Evolutionary conservation across 805 yeast genomes (phyloP).

Genomic region (Candida morakotiae): DNA sequence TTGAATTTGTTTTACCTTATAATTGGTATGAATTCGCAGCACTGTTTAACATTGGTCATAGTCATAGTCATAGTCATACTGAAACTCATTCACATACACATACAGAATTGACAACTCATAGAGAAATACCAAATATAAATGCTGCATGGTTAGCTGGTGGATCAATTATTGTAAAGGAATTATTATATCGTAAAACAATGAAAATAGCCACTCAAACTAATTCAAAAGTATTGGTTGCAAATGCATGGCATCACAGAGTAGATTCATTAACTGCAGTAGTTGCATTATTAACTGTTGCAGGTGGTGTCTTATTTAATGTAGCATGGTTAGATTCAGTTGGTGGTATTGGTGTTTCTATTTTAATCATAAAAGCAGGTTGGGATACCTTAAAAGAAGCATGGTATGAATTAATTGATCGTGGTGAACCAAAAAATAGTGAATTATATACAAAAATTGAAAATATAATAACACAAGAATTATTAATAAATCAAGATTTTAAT

Average conservation of each 20-base stretch:
- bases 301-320: slow-evolving; percentile 73
- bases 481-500: slow-evolving; percentile 17
- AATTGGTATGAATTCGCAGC: slow-evolving; percentile 52
- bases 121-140: slow-evolving; percentile 54
- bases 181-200: slow-evolving; percentile 80
- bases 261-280: slow-evolving; percentile 90
- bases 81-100: slow-evolving; percentile 26
- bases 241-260: slow-evolving; percentile 98
- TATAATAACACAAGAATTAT: slow-evolving; percentile 32
- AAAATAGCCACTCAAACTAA: slow-evolving; percentile 72
- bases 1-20: slow-evolving; percentile 66
- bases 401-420: slow-evolving; percentile 74
- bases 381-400: slow-evolving; percentile 67
- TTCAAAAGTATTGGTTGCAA: slow-evolving; percentile 88
- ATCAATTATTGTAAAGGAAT: slow-evolving; percentile 82
- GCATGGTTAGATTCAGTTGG: slow-evolving; percentile 92
- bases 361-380: slow-evolving; percentile 83
- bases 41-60: slow-evolving; percentile 44
- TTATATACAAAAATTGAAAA: slow-evolving; percentile 41
- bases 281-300: slow-evolving; percentile 81
- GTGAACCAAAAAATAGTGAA: slow-evolving; percentile 49
- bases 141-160: slow-evolving; percentile 97
- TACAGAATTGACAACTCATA: slow-evolving; percentile 12
- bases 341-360: slow-evolving; percentile 77
- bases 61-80: slow-evolving; percentile 44